Percentiles rank a stretch among this genome's conserved stretches.
Conservation (phyloP, 306 rosid genomes). For the Phaseolus lunatus region DNA sequence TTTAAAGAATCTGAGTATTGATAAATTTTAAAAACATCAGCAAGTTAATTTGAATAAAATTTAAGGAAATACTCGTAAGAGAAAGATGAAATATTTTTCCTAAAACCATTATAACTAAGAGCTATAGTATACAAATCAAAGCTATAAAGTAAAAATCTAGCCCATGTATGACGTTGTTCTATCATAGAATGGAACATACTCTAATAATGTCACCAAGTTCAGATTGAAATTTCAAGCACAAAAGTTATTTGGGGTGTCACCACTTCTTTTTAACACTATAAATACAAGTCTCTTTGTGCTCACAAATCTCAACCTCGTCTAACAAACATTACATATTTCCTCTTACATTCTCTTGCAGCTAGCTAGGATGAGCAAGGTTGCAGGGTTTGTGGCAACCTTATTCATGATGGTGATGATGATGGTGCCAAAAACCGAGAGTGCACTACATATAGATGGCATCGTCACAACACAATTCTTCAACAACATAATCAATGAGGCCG, state of each 20-base stretch:
- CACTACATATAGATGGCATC: not conserved
- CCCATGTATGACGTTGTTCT: too few species aligned
- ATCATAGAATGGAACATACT: not conserved
- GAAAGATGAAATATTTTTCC: too few species aligned
- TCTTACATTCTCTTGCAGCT: not conserved
- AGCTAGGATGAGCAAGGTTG: not conserved
- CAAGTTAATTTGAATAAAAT: too few species aligned
- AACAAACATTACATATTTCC: not conserved
- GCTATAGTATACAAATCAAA: too few species aligned
- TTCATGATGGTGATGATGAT: not conserved
- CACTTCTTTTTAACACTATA: not conserved
- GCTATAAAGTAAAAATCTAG: not conserved
- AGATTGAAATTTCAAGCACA: not conserved
- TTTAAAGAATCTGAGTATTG: too few species aligned
- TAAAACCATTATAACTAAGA: too few species aligned
- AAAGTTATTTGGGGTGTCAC: not conserved
- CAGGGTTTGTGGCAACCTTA: conserved; percentile 1
- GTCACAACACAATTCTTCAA: conserved; percentile 61
- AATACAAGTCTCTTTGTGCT: not conserved
- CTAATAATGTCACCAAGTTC: not conserved
- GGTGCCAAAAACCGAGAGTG: conserved; percentile 11
- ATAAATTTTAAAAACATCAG: too few species aligned
- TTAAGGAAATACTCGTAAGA: too few species aligned
- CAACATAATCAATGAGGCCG: conserved; percentile 57
- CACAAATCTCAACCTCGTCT: not conserved